Evolutionary conservation across 2,329 filamentous ascomycete species (phyloP).

Genomic region (Ceratocystis ficicola): DNA sequence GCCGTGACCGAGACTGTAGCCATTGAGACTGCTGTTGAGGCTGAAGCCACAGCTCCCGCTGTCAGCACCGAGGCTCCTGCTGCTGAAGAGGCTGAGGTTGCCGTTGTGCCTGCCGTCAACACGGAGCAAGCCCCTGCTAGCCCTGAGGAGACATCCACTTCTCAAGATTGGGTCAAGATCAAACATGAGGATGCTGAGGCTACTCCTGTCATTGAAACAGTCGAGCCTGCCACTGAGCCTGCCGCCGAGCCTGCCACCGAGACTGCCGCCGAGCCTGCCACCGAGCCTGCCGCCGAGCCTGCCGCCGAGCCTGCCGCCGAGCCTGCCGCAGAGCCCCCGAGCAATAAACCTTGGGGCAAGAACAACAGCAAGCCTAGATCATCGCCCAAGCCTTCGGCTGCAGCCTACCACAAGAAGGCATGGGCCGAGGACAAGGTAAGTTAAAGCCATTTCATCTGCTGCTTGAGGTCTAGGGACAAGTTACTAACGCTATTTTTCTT

Average conservation of each 20-base stretch:
- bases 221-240: constrained; percentile 25
- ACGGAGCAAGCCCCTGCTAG: constrained; percentile 9
- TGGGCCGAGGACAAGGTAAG: constrained; percentile 66
- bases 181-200: constrained; percentile 25
- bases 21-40: constrained; percentile 2
- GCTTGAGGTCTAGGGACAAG: constrained; percentile 22
- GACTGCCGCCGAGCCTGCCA: constrained; percentile 25
- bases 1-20: constrained; percentile 3
- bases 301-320: constrained; percentile 24
- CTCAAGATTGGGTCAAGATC: constrained; percentile 18
- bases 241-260: no score
- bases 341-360: constrained; percentile 33
- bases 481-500: constrained; percentile 21
- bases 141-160: neutral
- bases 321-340: constrained; percentile 27
- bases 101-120: neutral
- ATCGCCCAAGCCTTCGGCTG: constrained; percentile 46
- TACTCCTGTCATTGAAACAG: constrained; percentile 25
- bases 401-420: constrained; percentile 46
- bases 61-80: neutral
- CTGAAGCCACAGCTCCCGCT: neutral
- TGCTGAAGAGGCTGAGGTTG: neutral
- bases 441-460: constrained; percentile 35
- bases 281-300: no score
- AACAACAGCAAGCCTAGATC: constrained; percentile 44